Evolutionary conservation across 352 stramenopile species (phyloP).

Genomic region (Phytophthora ramorum): DNA sequence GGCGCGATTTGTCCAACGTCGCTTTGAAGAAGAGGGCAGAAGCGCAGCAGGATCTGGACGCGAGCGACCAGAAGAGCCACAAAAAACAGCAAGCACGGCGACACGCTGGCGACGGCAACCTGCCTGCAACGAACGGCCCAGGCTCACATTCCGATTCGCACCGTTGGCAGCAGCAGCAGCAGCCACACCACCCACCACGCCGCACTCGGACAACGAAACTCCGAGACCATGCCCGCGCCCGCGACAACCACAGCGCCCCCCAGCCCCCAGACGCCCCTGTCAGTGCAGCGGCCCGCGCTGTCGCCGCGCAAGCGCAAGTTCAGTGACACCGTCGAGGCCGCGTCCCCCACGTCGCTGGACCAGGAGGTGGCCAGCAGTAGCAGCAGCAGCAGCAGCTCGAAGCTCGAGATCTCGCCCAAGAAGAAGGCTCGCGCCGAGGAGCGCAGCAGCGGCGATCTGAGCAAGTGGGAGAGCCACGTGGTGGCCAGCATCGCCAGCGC

Average conservation of each 20-base stretch:
- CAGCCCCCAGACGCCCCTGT: constrained; percentile 34
- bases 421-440: constrained; percentile 50
- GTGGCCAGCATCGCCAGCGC: constrained; percentile 34
- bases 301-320: constrained; percentile 61
- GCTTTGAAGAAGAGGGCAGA: constrained; percentile 40
- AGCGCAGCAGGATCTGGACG: constrained; percentile 37
- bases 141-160: constrained; percentile 38
- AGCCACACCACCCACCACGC: too few relatives aligned
- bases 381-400: constrained; percentile 20
- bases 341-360: constrained; percentile 49
- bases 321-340: constrained; percentile 23
- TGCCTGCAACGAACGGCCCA: too few relatives aligned
- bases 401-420: constrained; percentile 52
- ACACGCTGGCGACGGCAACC: too few relatives aligned
- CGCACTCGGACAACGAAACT: too few relatives aligned
- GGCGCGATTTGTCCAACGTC: constrained; percentile 34
- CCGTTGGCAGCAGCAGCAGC: neutral
- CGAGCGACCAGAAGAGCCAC: constrained; percentile 38
- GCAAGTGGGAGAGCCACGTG: constrained; percentile 44
- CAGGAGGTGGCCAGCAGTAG: constrained; percentile 23
- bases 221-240: too few relatives aligned
- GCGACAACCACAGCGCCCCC: constrained; percentile 26
- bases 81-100: constrained; percentile 11
- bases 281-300: constrained; percentile 49
- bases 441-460: constrained; percentile 18